These are phyloP conservation scores for Globisporangium megalacanthum DNA, from an alignment of 352 stramenopile genomes.

Conservation along the genomic window DNA sequence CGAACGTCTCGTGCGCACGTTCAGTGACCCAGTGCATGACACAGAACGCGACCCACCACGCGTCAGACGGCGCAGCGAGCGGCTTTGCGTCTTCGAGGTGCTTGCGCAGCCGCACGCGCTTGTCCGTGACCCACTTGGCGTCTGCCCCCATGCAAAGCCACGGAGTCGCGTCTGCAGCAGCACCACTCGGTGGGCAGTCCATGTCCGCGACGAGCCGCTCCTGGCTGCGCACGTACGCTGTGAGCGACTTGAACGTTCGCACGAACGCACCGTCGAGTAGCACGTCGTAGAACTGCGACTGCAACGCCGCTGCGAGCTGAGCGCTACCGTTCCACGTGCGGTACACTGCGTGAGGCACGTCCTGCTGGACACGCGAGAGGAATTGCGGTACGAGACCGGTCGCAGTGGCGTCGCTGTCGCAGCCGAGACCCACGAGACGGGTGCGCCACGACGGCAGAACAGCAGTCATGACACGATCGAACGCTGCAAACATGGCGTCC, in stretches of 20 bases:
- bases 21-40: slow-evolving; percentile 44
- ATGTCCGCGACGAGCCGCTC: slow-evolving; percentile 28
- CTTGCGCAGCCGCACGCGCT: slow-evolving; percentile 44
- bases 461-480: slow-evolving; percentile 26
- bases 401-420: slow-evolving; percentile 28
- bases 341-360: slow-evolving; percentile 22
- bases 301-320: slow-evolving; percentile 30
- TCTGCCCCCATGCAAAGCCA: slow-evolving; percentile 32
- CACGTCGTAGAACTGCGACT: slow-evolving; percentile 33
- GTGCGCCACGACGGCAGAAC: slow-evolving; percentile 35
- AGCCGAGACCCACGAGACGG: slow-evolving; percentile 28
- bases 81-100: slow-evolving; percentile 26
- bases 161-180: slow-evolving; percentile 8
- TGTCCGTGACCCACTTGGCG: slow-evolving; percentile 45
- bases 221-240: slow-evolving; percentile 24
- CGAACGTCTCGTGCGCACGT: slow-evolving; percentile 28
- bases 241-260: slow-evolving; percentile 24
- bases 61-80: slow-evolving; percentile 19
- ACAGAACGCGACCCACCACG: slow-evolving; percentile 59
- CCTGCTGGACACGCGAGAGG: slow-evolving; percentile 23
- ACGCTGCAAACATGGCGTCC: slow-evolving; percentile 22
- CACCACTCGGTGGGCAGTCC: slow-evolving; percentile 15
- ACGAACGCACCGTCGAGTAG: slow-evolving; percentile 35
- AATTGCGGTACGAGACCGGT: slow-evolving; percentile 21
- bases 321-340: slow-evolving; percentile 24